These are phyloP conservation scores for Yarrowia yakushimensis DNA, from an alignment of 805 yeast species.

Conservation along the genomic window DNA sequence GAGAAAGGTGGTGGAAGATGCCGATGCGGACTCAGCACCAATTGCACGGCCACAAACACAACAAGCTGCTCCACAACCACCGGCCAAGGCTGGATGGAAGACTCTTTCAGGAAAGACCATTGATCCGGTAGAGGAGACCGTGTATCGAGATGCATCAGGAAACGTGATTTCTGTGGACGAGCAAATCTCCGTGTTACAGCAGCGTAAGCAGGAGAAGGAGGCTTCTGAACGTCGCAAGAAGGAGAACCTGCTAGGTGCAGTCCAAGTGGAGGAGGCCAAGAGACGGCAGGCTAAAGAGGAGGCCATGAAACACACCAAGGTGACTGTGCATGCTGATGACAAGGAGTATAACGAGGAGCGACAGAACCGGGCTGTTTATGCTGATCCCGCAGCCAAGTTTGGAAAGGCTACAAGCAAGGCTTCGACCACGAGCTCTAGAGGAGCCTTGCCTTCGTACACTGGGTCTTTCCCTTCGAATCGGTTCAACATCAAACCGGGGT, in stretches of 20 bases:
- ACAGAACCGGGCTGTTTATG: neutral
- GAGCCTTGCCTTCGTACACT: neutral
- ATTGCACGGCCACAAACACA: neutral
- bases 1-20: neutral
- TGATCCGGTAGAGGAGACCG: conserved; percentile 13
- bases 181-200: conserved; percentile 1
- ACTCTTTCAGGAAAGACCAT: neutral
- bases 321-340: neutral
- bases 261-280: neutral
- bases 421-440: neutral
- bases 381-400: conserved; percentile 16
- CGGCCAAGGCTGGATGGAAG: conserved; percentile 9
- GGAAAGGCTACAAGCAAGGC: neutral
- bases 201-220: neutral
- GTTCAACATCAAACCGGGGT: conserved; percentile 17
- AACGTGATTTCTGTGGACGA: conserved; percentile 9
- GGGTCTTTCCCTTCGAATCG: conserved; percentile 7
- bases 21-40: neutral
- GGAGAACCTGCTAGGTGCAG: conserved; percentile 1
- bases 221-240: neutral
- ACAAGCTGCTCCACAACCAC: neutral
- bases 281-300: neutral
- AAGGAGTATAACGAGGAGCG: conserved; percentile 18
- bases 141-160: conserved; percentile 7
- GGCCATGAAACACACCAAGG: neutral